Evolutionary conservation across 2,329 filamentous ascomycete genomes (phyloP).

Genomic region (Sarocladiaceae sp.): DNA sequence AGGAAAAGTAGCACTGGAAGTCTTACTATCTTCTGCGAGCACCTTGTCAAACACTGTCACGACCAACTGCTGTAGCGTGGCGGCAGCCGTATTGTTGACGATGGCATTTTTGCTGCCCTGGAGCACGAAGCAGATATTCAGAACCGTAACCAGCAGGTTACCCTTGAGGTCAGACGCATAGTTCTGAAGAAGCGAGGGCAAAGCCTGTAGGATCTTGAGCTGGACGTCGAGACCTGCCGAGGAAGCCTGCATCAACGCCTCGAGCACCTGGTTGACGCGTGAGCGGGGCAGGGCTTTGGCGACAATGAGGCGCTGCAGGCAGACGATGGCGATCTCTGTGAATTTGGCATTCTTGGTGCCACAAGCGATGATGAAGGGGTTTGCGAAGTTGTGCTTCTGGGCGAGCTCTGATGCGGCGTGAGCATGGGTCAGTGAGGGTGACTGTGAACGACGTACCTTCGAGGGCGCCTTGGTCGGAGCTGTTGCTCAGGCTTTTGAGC

Average conservation of each 20-base stretch:
- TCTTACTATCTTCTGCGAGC: conserved; percentile 68
- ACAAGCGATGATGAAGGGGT: conserved; percentile 91
- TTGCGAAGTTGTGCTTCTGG: conserved; percentile 75
- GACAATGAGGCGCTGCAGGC: conserved; percentile 82
- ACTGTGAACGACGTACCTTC: conserved; percentile 23
- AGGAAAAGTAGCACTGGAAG: neutral
- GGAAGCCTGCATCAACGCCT: conserved; percentile 80
- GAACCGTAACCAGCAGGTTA: conserved; percentile 69
- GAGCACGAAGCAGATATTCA: conserved; percentile 88
- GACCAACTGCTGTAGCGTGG: conserved; percentile 91
- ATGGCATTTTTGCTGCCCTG: conserved; percentile 89
- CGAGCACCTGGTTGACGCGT: conserved; percentile 77
- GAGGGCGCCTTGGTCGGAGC: conserved; percentile 31
- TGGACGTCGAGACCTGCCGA: conserved; percentile 81
- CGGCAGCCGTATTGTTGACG: conserved; percentile 91
- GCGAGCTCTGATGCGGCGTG: conserved; percentile 60
- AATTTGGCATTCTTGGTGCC: conserved; percentile 86
- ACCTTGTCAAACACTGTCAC: conserved; percentile 93
- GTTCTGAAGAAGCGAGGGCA: conserved; percentile 85
- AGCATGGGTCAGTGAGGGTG: conserved; percentile 12
- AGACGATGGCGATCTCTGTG: conserved; percentile 78
- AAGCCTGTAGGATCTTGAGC: conserved; percentile 86
- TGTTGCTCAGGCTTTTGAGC: conserved; percentile 50
- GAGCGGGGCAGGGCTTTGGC: conserved; percentile 71
- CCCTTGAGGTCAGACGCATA: conserved; percentile 77